Percentiles rank a stretch among this genome's conserved stretches.
Conservation (phyloP, 768 basidiomycete species). For the Hypholoma sublateritium region DNA sequence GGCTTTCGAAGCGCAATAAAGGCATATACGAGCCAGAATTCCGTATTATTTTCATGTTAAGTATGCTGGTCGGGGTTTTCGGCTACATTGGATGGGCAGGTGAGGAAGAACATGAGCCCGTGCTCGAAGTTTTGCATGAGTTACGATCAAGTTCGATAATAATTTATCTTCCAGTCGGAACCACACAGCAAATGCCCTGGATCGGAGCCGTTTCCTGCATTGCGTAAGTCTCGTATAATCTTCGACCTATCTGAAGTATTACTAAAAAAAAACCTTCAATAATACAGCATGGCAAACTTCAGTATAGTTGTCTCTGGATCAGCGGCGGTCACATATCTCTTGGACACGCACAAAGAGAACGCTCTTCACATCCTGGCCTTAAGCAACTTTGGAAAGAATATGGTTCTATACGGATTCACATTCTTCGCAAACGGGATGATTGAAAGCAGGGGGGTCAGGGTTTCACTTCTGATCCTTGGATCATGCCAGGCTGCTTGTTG, state of each 20-base stretch:
- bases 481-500: constrained; percentile 41
- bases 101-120: constrained; percentile 2
- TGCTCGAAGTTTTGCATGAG: neutral
- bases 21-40: constrained; percentile 50
- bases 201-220: constrained; percentile 43
- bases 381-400: constrained; percentile 43
- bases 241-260: neutral
- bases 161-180: constrained; percentile 25
- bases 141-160: neutral
- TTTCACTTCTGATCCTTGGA: constrained; percentile 39
- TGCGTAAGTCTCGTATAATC: constrained; percentile 18
- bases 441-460: constrained; percentile 33
- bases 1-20: constrained; percentile 41
- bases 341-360: constrained; percentile 42
- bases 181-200: constrained; percentile 42
- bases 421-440: constrained; percentile 46
- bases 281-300: constrained; percentile 40
- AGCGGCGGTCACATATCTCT: constrained; percentile 42
- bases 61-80: constrained; percentile 43
- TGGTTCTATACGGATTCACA: constrained; percentile 44
- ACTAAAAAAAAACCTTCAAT: neutral
- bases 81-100: constrained; percentile 48
- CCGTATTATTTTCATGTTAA: constrained; percentile 38
- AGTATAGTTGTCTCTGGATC: constrained; percentile 43
- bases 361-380: constrained; percentile 41